Evolutionary conservation across 164 flowering plant genomes (phyloP).

Genomic region (Vitis rotundifolia): DNA sequence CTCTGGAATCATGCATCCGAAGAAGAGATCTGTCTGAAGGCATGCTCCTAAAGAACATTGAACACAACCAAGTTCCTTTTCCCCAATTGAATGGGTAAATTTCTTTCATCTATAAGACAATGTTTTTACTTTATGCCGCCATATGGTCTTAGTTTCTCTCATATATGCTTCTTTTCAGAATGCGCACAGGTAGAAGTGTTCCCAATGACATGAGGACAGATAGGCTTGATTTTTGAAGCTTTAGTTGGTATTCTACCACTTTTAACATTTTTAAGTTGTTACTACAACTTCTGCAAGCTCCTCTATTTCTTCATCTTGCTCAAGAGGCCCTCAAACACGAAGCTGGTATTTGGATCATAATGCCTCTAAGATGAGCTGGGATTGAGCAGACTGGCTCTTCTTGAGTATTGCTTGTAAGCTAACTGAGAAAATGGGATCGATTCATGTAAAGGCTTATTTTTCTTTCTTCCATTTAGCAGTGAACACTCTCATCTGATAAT

Average conservation of each 20-base stretch:
- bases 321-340: background rate
- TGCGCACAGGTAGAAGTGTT: slow-evolving; percentile 1
- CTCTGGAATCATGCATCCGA: slow-evolving; percentile 21
- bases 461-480: background rate
- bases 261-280: background rate
- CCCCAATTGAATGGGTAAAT: slow-evolving; percentile 31
- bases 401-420: background rate
- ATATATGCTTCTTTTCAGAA: slow-evolving; percentile 6
- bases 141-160: background rate
- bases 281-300: background rate
- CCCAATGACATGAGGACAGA: slow-evolving; percentile 9
- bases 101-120: background rate
- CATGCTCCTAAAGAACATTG: slow-evolving; percentile 18
- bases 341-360: background rate
- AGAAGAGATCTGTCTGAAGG: slow-evolving; percentile 20
- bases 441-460: background rate
- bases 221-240: slow-evolving; percentile 8
- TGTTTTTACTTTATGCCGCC: background rate
- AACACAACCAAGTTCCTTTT: slow-evolving; percentile 19
- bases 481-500: background rate
- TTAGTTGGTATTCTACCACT: background rate
- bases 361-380: no score
- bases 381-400: no score
- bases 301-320: background rate
- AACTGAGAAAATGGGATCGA: background rate